Evolutionary conservation across 2,329 filamentous ascomycete species (phyloP).

Genomic region (Aschersonia sp.): DNA sequence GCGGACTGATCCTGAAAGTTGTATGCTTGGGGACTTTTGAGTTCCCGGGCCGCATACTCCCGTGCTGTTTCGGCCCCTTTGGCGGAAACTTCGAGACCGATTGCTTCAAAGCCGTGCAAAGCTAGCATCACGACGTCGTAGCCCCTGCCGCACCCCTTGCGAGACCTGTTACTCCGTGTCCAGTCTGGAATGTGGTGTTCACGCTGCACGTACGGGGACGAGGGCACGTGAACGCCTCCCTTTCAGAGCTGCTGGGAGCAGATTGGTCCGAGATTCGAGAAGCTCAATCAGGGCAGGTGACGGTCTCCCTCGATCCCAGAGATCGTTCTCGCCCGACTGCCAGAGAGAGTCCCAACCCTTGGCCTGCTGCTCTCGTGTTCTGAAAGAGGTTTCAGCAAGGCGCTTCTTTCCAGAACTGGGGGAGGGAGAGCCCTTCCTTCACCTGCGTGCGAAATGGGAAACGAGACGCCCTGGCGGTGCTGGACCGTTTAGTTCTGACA

Average conservation of each 20-base stretch:
- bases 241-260: neutral
- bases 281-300: constrained; percentile 3
- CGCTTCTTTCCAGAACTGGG: neutral
- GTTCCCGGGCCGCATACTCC: neutral
- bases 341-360: constrained; percentile 2
- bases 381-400: neutral
- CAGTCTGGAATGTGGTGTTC: neutral
- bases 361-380: constrained; percentile 1
- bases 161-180: neutral
- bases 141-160: constrained; percentile 2
- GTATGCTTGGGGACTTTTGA: neutral
- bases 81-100: constrained; percentile 3
- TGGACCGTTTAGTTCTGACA: no score
- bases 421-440: no score
- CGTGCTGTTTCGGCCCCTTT: constrained; percentile 3
- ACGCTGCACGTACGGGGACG: neutral
- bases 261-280: neutral
- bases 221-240: constrained; percentile 1
- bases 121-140: constrained; percentile 5
- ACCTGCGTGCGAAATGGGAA: neutral
- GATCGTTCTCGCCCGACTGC: constrained; percentile 2
- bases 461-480: neutral
- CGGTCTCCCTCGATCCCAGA: constrained; percentile 3
- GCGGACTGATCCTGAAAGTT: neutral
- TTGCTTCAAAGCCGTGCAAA: constrained; percentile 3